phyloP scores from a whole-genome alignment of 2,329 filamentous ascomycete genomes.

The Pseudogymnoascus sp. region DNA sequence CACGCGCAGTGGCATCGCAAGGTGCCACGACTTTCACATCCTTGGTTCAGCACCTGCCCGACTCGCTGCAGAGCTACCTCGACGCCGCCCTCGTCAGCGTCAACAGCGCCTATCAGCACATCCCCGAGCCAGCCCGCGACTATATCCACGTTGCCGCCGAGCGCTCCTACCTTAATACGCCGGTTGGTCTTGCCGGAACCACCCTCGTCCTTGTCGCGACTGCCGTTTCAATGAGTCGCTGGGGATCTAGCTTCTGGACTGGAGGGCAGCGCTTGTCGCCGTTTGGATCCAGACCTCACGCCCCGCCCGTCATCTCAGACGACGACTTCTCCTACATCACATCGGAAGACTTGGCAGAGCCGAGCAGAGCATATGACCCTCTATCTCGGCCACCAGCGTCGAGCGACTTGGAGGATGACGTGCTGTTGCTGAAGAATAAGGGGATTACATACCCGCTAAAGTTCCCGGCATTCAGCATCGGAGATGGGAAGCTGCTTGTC shows the following conservation, averaged over 20 bases:
- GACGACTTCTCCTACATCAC: slow-evolving; percentile 78
- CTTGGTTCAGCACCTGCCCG: slow-evolving; percentile 49
- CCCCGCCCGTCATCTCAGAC: slow-evolving; percentile 56
- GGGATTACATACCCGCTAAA: slow-evolving; percentile 58
- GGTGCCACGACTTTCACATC: slow-evolving; percentile 43
- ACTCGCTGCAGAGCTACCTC: slow-evolving; percentile 44
- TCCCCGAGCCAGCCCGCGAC: slow-evolving; percentile 22
- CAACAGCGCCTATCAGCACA: slow-evolving; percentile 34
- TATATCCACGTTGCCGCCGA: slow-evolving; percentile 23
- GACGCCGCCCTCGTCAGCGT: slow-evolving; percentile 44
- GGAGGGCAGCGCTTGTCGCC: slow-evolving; percentile 22
- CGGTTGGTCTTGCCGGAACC: slow-evolving; percentile 20
- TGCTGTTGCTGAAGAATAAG: slow-evolving; percentile 62
- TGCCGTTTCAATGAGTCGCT: slow-evolving; percentile 28
- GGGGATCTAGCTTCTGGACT: slow-evolving; percentile 25
- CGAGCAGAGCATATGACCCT: slow-evolving; percentile 36
- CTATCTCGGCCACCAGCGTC: slow-evolving; percentile 32
- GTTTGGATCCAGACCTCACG: slow-evolving; percentile 30
- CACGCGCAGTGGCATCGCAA: slow-evolving; percentile 46
- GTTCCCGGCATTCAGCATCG: slow-evolving; percentile 69
- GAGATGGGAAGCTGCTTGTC: slow-evolving; percentile 61
- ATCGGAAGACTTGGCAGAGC: slow-evolving; percentile 57
- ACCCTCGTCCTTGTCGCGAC: slow-evolving; percentile 21
- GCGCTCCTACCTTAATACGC: slow-evolving; percentile 24
- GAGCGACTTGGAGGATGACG: slow-evolving; percentile 52